These are phyloP conservation scores for Pseudozyma pruni DNA, from an alignment of 1,284 basidiomycete species.

Conservation along the genomic window DNA sequence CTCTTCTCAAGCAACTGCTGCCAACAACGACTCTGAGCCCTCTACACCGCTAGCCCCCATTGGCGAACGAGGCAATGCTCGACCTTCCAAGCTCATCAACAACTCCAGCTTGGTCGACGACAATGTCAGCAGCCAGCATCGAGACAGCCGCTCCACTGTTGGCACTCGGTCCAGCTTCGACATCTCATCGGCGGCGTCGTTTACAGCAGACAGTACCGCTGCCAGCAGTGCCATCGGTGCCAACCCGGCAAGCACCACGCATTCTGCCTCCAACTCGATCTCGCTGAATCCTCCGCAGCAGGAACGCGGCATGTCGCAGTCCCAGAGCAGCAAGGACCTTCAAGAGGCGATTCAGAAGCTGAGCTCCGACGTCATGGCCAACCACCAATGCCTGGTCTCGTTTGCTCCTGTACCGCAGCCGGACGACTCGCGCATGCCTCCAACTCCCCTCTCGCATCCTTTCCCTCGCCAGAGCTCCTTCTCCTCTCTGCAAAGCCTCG, in stretches of 20 bases:
- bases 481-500: constrained; percentile 42
- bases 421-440: constrained; percentile 36
- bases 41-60: constrained; percentile 32
- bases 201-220: constrained; percentile 56
- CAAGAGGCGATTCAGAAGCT: constrained; percentile 54
- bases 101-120: constrained; percentile 24
- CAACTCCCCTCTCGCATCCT: constrained; percentile 34
- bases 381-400: constrained; percentile 59
- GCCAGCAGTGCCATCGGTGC: constrained; percentile 50
- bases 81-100: constrained; percentile 26
- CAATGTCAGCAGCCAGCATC: constrained; percentile 23
- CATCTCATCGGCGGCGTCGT: constrained; percentile 50
- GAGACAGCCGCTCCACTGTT: constrained; percentile 59
- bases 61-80: constrained; percentile 35
- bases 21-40: constrained; percentile 14
- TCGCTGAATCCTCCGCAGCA: constrained; percentile 26
- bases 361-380: constrained; percentile 57
- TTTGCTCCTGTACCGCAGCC: constrained; percentile 48
- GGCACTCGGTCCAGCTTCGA: constrained; percentile 60
- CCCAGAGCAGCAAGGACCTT: constrained; percentile 53
- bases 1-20: background rate
- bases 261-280: constrained; percentile 56
- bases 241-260: constrained; percentile 42
- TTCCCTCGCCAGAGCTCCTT: constrained; percentile 49
- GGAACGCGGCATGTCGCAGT: constrained; percentile 39